Evolutionary conservation across 345 rosid genomes (phyloP).

Genomic region (Citrus maxima): DNA sequence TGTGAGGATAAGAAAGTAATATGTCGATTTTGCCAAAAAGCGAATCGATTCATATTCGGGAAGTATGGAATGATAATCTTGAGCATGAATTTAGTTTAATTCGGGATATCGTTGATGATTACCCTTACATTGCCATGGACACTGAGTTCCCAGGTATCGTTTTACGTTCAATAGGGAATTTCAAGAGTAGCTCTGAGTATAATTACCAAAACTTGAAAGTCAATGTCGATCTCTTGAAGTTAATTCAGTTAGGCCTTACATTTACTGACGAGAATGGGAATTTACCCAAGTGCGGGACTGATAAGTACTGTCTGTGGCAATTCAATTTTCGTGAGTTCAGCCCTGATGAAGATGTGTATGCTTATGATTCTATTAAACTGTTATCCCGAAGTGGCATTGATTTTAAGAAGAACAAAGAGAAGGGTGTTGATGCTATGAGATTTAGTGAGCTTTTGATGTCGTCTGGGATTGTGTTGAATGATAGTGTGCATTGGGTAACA

Average conservation of each 20-base stretch:
- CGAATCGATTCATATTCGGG: constrained; percentile 59
- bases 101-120: constrained; percentile 50
- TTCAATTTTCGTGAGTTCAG: constrained; percentile 72
- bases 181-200: constrained; percentile 47
- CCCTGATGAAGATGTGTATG: constrained; percentile 49
- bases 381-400: constrained; percentile 61
- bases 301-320: constrained; percentile 67
- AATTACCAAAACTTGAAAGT: constrained; percentile 56
- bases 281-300: constrained; percentile 60
- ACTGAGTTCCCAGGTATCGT: constrained; percentile 79
- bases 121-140: constrained; percentile 71
- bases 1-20: neutral
- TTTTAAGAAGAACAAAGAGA: constrained; percentile 51
- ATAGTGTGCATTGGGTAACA: constrained; percentile 69
- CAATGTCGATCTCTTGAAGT: constrained; percentile 67
- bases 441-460: constrained; percentile 73
- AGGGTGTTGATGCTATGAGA: constrained; percentile 44
- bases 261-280: constrained; percentile 64
- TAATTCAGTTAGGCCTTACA: constrained; percentile 76
- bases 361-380: constrained; percentile 61
- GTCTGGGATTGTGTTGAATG: constrained; percentile 71
- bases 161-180: constrained; percentile 46
- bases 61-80: constrained; percentile 67
- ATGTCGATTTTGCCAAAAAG: constrained; percentile 56
- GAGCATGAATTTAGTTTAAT: constrained; percentile 51